phyloP scores from a whole-genome alignment of 2,329 filamentous ascomycete species.

The Scedosporium minutisporum region DNA sequence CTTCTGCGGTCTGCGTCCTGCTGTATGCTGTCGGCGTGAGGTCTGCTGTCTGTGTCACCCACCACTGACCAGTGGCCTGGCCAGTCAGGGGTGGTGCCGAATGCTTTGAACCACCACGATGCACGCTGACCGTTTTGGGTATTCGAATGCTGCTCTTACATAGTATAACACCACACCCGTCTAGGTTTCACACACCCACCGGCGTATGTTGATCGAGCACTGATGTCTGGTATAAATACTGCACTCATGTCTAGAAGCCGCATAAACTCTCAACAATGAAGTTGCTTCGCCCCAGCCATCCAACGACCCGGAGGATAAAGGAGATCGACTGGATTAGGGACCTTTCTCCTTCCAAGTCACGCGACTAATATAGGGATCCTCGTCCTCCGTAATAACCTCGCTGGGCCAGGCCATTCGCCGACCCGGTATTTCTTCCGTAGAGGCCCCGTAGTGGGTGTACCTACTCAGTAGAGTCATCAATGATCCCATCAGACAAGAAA shows the following conservation, averaged over 20 bases:
- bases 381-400: too few species aligned
- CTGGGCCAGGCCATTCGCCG: neutral
- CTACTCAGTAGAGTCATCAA: neutral
- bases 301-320: neutral
- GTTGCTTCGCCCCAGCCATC: neutral
- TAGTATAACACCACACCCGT: too few species aligned
- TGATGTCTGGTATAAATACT: too few species aligned
- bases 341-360: neutral
- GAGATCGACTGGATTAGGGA: neutral
- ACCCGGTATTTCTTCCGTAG: neutral
- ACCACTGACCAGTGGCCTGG: neutral
- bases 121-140: neutral
- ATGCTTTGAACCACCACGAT: neutral
- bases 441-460: neutral
- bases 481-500: neutral
- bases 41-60: neutral
- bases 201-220: too few species aligned
- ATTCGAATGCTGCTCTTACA: too few species aligned
- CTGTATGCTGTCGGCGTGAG: neutral
- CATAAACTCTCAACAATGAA: too few species aligned
- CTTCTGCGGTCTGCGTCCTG: neutral
- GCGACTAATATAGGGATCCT: neutral
- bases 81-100: neutral
- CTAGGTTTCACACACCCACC: too few species aligned
- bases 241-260: too few species aligned